Evolutionary conservation across 306 rosid species (phyloP).

Genomic region (Nissolia schottii): DNA sequence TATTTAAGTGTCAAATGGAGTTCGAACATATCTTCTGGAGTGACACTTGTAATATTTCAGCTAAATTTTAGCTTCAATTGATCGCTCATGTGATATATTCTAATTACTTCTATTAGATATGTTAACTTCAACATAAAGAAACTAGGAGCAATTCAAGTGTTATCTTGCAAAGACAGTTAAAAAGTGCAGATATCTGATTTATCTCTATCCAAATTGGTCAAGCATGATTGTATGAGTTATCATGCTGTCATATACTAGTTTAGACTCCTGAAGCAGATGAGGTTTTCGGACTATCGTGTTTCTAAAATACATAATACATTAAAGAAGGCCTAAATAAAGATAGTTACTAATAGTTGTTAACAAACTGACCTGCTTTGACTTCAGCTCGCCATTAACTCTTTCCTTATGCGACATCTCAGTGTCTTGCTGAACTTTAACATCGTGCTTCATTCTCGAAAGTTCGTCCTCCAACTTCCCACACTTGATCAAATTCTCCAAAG

Average conservation of each 20-base stretch:
- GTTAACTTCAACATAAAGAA: neutral
- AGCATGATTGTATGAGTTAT: neutral
- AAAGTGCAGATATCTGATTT: neutral
- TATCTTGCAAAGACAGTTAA: neutral
- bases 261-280: neutral
- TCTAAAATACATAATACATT: neutral
- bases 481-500: constrained; percentile 42
- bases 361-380: constrained; percentile 61
- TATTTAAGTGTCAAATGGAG: neutral
- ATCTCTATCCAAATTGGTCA: neutral
- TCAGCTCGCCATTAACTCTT: constrained; percentile 35
- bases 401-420: constrained; percentile 28
- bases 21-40: neutral
- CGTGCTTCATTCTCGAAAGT: constrained; percentile 44
- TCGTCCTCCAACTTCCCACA: constrained; percentile 55
- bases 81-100: neutral
- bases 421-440: constrained; percentile 44
- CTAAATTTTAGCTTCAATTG: neutral
- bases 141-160: neutral
- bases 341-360: neutral
- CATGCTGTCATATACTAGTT: neutral
- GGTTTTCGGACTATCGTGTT: neutral
- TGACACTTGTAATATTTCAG: neutral
- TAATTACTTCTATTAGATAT: neutral
- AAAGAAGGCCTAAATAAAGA: neutral